phyloP scores from a whole-genome alignment of 2,329 filamentous ascomycete species.

The Lachnellula suecica region DNA sequence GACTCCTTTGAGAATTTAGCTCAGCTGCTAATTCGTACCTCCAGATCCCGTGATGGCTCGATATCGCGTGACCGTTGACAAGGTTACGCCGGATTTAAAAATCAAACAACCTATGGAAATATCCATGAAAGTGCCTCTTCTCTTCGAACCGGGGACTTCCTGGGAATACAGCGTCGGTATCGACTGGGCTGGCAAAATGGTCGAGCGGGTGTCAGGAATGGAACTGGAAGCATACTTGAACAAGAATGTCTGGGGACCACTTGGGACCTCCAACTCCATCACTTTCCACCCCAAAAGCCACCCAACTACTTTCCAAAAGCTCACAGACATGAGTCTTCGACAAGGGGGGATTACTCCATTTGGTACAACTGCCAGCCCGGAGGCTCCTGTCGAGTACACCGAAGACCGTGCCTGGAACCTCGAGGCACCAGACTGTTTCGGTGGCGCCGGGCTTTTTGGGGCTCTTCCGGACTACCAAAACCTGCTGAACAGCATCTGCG shows the following conservation, averaged over 20 bases:
- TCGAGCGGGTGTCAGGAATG: slow-evolving; percentile 40
- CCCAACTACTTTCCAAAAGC: slow-evolving; percentile 16
- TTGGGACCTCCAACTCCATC: slow-evolving; percentile 21
- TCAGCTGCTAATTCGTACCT: background rate
- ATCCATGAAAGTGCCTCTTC: slow-evolving; percentile 41
- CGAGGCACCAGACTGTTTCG: slow-evolving; percentile 18
- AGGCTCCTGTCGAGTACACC: slow-evolving; percentile 12
- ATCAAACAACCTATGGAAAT: slow-evolving; percentile 1
- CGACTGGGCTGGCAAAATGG: slow-evolving; percentile 53
- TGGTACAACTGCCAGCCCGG: slow-evolving; percentile 13
- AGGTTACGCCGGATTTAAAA: background rate
- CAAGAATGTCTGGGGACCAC: slow-evolving; percentile 39
- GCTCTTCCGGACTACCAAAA: slow-evolving; percentile 42
- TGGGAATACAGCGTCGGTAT: slow-evolving; percentile 58
- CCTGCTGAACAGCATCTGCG: slow-evolving; percentile 44
- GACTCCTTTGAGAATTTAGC: background rate
- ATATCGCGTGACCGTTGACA: slow-evolving; percentile 7
- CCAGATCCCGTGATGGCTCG: slow-evolving; percentile 13
- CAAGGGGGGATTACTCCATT: slow-evolving; percentile 15
- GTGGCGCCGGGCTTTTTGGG: slow-evolving; percentile 38
- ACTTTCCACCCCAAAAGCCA: slow-evolving; percentile 19
- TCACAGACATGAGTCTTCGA: slow-evolving; percentile 20
- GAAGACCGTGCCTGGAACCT: slow-evolving; percentile 7
- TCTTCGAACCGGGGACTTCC: slow-evolving; percentile 61
- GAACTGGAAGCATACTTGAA: slow-evolving; percentile 41